Evolutionary conservation across 139 green algal species (phyloP).

Genomic region (Gonium pectorale): DNA sequence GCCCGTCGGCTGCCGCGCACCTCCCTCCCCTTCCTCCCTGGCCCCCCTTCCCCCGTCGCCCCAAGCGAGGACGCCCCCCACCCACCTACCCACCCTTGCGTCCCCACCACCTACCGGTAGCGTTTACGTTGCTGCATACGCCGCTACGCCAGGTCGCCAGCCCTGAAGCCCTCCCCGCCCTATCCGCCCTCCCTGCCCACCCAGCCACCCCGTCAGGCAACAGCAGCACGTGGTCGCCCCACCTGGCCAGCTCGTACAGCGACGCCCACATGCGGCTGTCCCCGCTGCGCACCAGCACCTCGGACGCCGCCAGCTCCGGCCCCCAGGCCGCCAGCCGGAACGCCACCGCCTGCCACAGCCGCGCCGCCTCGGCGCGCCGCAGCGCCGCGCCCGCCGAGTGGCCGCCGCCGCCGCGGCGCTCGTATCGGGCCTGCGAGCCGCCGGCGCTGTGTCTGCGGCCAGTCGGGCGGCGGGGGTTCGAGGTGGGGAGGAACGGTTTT

Average conservation of each 20-base stretch:
- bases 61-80: no score
- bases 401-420: conserved; percentile 18
- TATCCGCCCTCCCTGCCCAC: no score
- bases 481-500: not conserved
- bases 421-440: conserved; percentile 27
- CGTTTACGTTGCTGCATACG: no score
- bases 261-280: conserved; percentile 1
- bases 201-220: not conserved
- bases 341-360: conserved; percentile 31
- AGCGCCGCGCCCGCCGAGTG: conserved; percentile 7
- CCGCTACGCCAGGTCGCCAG: no score
- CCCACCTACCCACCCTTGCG: no score
- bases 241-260: conserved; percentile 27
- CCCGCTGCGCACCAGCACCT: conserved; percentile 31
- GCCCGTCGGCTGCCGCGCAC: no score
- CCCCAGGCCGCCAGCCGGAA: not conserved
- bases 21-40: no score
- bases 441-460: conserved; percentile 26
- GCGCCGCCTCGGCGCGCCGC: conserved; percentile 2
- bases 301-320: not conserved
- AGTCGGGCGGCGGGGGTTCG: no score
- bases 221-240: no score
- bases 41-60: not conserved
- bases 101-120: no score
- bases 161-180: no score